Conservation (phyloP, 805 yeast genomes). For the Cyberlindnera mississippiensis region DNA sequence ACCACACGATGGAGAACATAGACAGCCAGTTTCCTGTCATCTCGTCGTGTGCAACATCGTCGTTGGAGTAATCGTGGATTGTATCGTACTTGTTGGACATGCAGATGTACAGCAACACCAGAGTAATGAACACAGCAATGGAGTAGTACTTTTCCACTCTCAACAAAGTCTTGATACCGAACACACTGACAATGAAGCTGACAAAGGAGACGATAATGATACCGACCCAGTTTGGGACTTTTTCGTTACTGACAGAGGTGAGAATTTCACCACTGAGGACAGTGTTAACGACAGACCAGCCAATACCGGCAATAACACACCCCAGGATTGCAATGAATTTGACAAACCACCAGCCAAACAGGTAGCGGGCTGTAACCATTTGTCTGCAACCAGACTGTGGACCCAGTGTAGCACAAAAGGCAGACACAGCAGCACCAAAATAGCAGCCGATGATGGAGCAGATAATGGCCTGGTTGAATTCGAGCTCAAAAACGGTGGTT, state of each 20-base stretch:
- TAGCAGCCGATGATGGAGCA: conserved; percentile 63
- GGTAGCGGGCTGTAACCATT: conserved; percentile 75
- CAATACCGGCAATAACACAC: conserved; percentile 65
- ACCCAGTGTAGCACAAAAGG: conserved; percentile 82
- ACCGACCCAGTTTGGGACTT: conserved; percentile 69
- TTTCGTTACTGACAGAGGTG: conserved; percentile 56
- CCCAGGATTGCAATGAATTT: conserved; percentile 69
- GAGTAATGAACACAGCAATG: conserved; percentile 63
- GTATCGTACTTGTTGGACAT: conserved; percentile 44
- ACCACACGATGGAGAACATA: conserved; percentile 70
- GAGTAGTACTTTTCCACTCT: conserved; percentile 65
- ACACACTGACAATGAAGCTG: conserved; percentile 63
- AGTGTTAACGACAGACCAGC: conserved; percentile 85
- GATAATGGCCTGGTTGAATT: conserved; percentile 58
- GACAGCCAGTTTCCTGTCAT: conserved; percentile 64
- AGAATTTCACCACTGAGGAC: conserved; percentile 87
- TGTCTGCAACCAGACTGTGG: conserved; percentile 89
- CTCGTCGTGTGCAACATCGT: conserved; percentile 33
- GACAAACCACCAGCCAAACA: conserved; percentile 86
- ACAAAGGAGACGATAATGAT: conserved; percentile 63
- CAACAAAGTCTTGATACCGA: conserved; percentile 71
- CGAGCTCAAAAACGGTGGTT: conserved; percentile 64
- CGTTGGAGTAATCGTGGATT: conserved; percentile 32
- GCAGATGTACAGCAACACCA: conserved; percentile 62
- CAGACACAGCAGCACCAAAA: conserved; percentile 73